Percentiles rank a stretch among this genome's conserved stretches.
phyloP scores from a whole-genome alignment of 106 monocot species.

The Dioscorea alata region DNA sequence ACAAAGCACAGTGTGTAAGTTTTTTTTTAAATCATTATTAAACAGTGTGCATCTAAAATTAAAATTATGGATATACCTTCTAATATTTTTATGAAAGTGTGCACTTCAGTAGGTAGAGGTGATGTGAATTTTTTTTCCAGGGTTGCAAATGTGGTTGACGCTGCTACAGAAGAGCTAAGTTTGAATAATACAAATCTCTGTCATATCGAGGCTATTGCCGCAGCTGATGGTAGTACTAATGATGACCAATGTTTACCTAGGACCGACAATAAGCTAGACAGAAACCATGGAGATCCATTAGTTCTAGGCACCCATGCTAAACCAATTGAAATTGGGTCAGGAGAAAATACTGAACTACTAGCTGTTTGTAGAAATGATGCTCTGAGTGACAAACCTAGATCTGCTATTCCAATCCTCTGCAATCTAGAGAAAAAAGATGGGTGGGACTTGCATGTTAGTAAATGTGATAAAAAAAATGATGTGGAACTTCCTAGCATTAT shows the following conservation, averaged over 20 bases:
- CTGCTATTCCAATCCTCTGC: conserved; percentile 7
- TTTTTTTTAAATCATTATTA: too few species aligned
- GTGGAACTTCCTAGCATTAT: conserved; percentile 1
- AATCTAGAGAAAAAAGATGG: conserved; percentile 46
- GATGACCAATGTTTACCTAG: conserved; percentile 5
- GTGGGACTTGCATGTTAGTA: conserved; percentile 13
- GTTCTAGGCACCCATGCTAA: conserved; percentile 3
- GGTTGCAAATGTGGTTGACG: background rate
- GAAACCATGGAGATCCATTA: conserved; percentile 16
- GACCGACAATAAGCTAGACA: conserved; percentile 3
- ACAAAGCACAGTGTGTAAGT: too few species aligned
- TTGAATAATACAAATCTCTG: conserved; percentile 6
- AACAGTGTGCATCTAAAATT: too few species aligned
- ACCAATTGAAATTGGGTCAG: background rate
- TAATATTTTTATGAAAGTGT: too few species aligned
- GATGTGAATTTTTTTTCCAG: too few species aligned
- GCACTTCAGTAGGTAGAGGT: too few species aligned
- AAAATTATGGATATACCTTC: too few species aligned
- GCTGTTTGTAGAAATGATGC: conserved; percentile 7
- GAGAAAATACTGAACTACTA: conserved; percentile 12
- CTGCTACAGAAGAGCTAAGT: conserved; percentile 9
- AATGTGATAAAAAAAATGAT: conserved; percentile 6
- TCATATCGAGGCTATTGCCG: background rate
- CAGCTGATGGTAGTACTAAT: conserved; percentile 10
- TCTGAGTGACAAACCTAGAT: conserved; percentile 14